Conservation (phyloP, 768 basidiomycete species). For the Cystoderma amianthinum region DNA sequence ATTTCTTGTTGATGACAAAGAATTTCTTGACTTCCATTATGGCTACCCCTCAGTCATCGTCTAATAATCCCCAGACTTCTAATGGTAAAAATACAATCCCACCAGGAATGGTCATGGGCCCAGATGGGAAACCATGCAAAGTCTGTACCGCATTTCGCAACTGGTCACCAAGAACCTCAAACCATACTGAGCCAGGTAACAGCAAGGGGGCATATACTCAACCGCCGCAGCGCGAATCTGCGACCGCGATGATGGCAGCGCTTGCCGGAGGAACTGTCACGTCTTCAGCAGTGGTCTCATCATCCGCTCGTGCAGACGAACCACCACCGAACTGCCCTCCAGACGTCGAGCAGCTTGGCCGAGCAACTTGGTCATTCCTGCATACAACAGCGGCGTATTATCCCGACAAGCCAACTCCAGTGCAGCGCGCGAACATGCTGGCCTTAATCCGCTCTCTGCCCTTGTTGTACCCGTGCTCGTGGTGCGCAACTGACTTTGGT, state of each 20-base stretch:
- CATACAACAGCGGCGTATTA: conserved; percentile 96
- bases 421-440: conserved; percentile 81
- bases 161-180: conserved; percentile 46
- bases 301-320: conserved; percentile 18
- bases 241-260: conserved; percentile 10
- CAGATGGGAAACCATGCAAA: conserved; percentile 95
- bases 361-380: conserved; percentile 94
- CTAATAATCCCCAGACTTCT: no score
- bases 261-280: conserved; percentile 17
- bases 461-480: conserved; percentile 79
- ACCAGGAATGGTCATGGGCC: conserved; percentile 83
- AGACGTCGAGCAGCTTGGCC: conserved; percentile 84
- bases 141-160: conserved; percentile 77
- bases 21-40: no score
- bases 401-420: conserved; percentile 69
- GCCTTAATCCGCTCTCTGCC: conserved; percentile 73
- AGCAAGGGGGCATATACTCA: conserved; percentile 8
- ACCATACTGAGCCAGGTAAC: conserved; percentile 18
- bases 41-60: no score
- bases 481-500: conserved; percentile 81
- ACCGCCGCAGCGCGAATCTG: not conserved
- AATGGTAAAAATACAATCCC: conserved; percentile 40
- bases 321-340: conserved; percentile 76
- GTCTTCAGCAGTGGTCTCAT: conserved; percentile 5
- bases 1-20: no score